These are phyloP conservation scores for Malassezia globosa DNA, from an alignment of 1,284 basidiomycete species.

Conservation along the genomic window DNA sequence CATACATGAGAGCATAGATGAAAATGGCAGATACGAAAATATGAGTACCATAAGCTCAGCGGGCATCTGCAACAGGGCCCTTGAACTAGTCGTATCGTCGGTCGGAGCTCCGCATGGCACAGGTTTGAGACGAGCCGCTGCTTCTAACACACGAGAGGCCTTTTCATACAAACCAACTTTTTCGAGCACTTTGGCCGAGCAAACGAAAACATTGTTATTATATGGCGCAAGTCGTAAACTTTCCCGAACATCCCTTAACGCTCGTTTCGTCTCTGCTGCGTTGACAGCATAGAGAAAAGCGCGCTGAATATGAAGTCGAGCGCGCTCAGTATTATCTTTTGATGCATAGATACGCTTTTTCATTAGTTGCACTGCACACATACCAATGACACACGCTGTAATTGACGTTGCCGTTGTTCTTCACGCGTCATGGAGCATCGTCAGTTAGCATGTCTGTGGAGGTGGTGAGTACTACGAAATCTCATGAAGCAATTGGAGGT, in stretches of 20 bases:
- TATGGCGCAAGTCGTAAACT: conserved; percentile 3
- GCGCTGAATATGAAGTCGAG: not conserved
- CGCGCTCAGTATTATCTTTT: not conserved
- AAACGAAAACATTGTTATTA: not conserved
- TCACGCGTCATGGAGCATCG: not conserved
- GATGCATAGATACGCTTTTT: too few species aligned
- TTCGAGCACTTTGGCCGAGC: conserved; percentile 1
- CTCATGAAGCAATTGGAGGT: too few species aligned
- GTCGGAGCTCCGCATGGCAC: not conserved
- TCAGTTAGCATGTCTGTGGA: not conserved
- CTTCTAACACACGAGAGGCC: conserved; percentile 2
- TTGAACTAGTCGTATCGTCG: not conserved
- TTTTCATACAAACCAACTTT: conserved; percentile 1
- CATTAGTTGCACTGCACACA: too few species aligned
- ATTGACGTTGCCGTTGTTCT: not conserved
- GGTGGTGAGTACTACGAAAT: not conserved
- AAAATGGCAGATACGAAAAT: not conserved
- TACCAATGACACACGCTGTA: not conserved
- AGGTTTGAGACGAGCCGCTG: not conserved
- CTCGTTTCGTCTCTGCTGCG: not conserved
- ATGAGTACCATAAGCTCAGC: conserved; percentile 5
- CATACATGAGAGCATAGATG: not conserved
- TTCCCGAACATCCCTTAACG: conserved; percentile 11
- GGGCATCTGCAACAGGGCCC: not conserved
- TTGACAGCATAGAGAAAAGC: not conserved